Percentiles rank a stretch among this genome's conserved stretches.
These are phyloP conservation scores for Hanseniaspora meyeri DNA, from an alignment of 805 yeast genomes.

Conservation along the genomic window DNA sequence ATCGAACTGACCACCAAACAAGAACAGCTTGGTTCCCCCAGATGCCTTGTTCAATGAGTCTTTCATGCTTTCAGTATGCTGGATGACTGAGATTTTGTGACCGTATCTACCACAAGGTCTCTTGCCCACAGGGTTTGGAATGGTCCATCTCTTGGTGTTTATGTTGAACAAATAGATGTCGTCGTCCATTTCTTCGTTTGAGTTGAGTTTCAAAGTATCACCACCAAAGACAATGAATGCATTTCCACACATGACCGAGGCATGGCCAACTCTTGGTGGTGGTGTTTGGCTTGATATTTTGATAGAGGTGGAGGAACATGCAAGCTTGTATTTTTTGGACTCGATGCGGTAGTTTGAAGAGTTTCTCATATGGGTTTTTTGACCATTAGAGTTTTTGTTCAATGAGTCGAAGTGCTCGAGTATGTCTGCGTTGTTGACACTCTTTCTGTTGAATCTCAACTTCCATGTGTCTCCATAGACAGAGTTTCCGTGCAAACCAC, in stretches of 20 bases:
- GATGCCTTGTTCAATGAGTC: conserved; percentile 26
- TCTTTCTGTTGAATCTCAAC: conserved; percentile 30
- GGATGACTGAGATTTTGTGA: conserved; percentile 71
- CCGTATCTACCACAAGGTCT: conserved; percentile 92
- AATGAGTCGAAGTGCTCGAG: neutral
- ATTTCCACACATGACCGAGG: conserved; percentile 81
- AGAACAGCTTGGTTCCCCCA: conserved; percentile 48
- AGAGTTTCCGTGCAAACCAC: conserved; percentile 84
- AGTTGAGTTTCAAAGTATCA: conserved; percentile 74
- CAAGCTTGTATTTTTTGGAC: conserved; percentile 21
- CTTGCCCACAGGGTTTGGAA: conserved; percentile 58
- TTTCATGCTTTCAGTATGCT: conserved; percentile 17
- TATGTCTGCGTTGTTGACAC: neutral
- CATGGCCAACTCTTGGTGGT: conserved; percentile 94
- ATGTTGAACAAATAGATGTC: conserved; percentile 78
- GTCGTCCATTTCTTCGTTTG: conserved; percentile 73
- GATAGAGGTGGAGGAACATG: conserved; percentile 36
- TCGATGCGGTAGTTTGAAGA: conserved; percentile 13
- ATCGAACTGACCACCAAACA: conserved; percentile 93
- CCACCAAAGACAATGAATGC: conserved; percentile 95
- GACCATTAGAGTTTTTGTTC: neutral
- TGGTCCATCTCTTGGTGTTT: conserved; percentile 64
- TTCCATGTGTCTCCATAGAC: conserved; percentile 96
- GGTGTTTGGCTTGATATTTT: conserved; percentile 72
- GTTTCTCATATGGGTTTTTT: conserved; percentile 29